Evolutionary conservation across 495 filamentous ascomycete genomes (phyloP).

Genomic region (Daldinia loculata): DNA sequence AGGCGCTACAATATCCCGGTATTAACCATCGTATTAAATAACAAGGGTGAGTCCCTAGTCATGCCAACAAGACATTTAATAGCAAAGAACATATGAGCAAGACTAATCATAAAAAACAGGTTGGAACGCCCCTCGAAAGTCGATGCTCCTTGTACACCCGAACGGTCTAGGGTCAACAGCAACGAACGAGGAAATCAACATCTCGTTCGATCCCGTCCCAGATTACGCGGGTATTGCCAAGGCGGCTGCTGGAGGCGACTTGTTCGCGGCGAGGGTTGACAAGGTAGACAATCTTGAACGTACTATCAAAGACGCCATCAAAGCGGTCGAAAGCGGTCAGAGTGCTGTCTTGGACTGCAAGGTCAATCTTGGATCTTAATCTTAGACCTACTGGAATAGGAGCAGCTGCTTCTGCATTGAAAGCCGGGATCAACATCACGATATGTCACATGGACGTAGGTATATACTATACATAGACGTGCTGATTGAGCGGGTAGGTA

Average conservation of each 20-base stretch:
- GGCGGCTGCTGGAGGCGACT: constrained; percentile 81
- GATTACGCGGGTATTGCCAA: constrained; percentile 93
- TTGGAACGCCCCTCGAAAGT: constrained; percentile 85
- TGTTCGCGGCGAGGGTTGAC: constrained; percentile 70
- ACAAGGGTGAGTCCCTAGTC: constrained; percentile 68
- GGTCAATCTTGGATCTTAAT: constrained; percentile 52
- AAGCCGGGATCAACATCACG: not conserved
- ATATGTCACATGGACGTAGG: not conserved
- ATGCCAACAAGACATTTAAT: not conserved
- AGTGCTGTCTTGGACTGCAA: constrained; percentile 71
- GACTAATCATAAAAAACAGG: constrained; percentile 53
- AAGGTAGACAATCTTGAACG: constrained; percentile 67
- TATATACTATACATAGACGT: not conserved
- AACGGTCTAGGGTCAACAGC: constrained; percentile 79
- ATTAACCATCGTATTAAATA: constrained; percentile 91
- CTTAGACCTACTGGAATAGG: not conserved
- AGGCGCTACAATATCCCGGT: constrained; percentile 87
- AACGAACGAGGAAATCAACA: constrained; percentile 87
- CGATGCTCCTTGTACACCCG: constrained; percentile 82
- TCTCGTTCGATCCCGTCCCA: constrained; percentile 83
- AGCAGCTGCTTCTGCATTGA: not conserved
- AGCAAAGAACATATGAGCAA: not conserved
- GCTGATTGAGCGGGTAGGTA: not conserved
- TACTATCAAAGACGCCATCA: constrained; percentile 71
- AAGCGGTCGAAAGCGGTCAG: constrained; percentile 71